phyloP scores from a whole-genome alignment of 1,139 yeast genomes.

The Geotrichum europaeum region DNA sequence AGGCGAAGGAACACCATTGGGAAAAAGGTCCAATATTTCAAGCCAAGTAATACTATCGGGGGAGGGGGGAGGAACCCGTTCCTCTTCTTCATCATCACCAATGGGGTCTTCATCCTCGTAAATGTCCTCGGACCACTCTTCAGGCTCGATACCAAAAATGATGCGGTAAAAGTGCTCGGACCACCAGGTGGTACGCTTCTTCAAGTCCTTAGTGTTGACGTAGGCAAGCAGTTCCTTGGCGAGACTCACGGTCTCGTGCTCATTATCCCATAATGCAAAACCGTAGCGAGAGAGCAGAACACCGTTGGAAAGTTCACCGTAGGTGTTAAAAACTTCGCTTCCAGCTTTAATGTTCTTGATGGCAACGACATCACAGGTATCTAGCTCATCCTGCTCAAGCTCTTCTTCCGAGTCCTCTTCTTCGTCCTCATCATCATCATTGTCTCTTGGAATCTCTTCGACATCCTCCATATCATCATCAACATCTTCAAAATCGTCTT shows the following conservation, averaged over 20 bases:
- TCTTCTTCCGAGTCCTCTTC: slow-evolving; percentile 29
- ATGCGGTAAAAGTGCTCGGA: slow-evolving; percentile 45
- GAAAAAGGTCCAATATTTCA: slow-evolving; percentile 24
- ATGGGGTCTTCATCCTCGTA: slow-evolving; percentile 23
- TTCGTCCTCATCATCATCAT: slow-evolving; percentile 23
- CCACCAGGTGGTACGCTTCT: slow-evolving; percentile 59
- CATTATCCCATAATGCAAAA: slow-evolving; percentile 53
- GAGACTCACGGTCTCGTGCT: slow-evolving; percentile 52
- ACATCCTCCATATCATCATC: slow-evolving; percentile 31
- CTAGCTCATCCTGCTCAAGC: slow-evolving; percentile 36
- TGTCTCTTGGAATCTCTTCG: slow-evolving; percentile 19
- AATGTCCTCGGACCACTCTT: slow-evolving; percentile 29
- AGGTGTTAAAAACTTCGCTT: slow-evolving; percentile 69
- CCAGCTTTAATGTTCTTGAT: slow-evolving; percentile 40
- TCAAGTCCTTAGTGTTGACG: slow-evolving; percentile 37
- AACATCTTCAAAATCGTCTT: slow-evolving; percentile 28
- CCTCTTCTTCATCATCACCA: slow-evolving; percentile 17
- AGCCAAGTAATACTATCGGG: slow-evolving; percentile 17
- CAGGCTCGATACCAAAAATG: slow-evolving; percentile 36
- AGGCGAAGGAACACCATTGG: slow-evolving; percentile 39
- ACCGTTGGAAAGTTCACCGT: slow-evolving; percentile 66
- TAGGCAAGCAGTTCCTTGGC: slow-evolving; percentile 47
- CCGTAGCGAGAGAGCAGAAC: slow-evolving; percentile 70
- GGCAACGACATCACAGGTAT: slow-evolving; percentile 39
- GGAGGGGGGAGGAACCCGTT: slow-evolving; percentile 10